Evolutionary conservation across 1,139 yeast genomes (phyloP).

Genomic region (Yamadazyma aaseri): DNA sequence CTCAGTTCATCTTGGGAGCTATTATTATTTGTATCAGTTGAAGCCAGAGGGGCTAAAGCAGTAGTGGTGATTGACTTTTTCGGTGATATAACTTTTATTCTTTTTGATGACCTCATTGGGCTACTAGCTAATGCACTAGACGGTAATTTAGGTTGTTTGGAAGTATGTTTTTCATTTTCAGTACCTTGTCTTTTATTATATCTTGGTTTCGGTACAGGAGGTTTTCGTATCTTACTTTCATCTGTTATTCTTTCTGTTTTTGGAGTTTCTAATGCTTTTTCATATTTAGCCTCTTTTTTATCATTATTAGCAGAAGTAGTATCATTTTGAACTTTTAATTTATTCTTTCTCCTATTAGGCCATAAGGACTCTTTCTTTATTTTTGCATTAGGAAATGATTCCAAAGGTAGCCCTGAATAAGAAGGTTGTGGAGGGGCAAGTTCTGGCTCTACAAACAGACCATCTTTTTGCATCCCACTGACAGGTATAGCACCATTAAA

Average conservation of each 20-base stretch:
- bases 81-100: conserved; percentile 45
- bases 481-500: background rate
- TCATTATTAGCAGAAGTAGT: background rate
- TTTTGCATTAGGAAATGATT: conserved; percentile 56
- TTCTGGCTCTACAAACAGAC: conserved; percentile 55
- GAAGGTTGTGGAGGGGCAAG: conserved; percentile 50
- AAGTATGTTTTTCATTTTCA: background rate
- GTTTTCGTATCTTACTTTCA: conserved; percentile 32
- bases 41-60: conserved; percentile 27
- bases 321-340: conserved; percentile 1
- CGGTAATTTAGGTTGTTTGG: background rate
- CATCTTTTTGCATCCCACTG: background rate
- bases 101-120: conserved; percentile 23
- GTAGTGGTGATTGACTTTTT: conserved; percentile 30
- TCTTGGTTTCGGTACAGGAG: conserved; percentile 15
- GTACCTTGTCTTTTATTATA: conserved; percentile 1
- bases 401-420: conserved; percentile 68
- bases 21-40: conserved; percentile 5
- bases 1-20: conserved; percentile 25
- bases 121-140: conserved; percentile 6
- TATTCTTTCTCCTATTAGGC: conserved; percentile 27
- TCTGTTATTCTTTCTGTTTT: conserved; percentile 30
- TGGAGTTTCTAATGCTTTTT: conserved; percentile 6
- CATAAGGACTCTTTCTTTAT: conserved; percentile 51
- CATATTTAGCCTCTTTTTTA: conserved; percentile 10